phyloP scores from a whole-genome alignment of 1,139 yeast species.

The Geotrichum citri-aurantii region DNA sequence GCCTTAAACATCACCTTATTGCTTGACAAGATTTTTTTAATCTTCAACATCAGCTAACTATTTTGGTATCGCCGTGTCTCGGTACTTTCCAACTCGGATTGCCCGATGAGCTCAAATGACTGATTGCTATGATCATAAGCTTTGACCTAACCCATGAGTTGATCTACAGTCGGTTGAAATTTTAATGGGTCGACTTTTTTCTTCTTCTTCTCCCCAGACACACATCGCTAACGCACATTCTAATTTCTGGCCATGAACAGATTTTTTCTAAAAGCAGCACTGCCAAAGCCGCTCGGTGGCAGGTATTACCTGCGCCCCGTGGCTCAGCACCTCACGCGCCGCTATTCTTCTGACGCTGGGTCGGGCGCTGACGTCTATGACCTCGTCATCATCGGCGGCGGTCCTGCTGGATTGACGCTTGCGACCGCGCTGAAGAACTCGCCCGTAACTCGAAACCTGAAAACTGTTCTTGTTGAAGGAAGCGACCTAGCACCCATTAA shows the following conservation, averaged over 20 bases:
- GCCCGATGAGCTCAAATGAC: too few relatives aligned
- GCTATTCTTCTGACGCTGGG: background rate
- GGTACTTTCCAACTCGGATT: too few relatives aligned
- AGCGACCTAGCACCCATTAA: slow-evolving; percentile 51
- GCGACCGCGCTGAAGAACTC: slow-evolving; percentile 72
- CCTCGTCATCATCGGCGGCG: slow-evolving; percentile 90
- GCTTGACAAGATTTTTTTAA: too few relatives aligned
- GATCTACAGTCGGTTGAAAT: background rate
- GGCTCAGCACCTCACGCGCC: background rate
- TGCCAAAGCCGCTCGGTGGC: background rate
- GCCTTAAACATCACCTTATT: too few relatives aligned
- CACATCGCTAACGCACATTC: background rate
- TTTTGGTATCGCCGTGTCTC: too few relatives aligned
- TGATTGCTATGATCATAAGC: too few relatives aligned
- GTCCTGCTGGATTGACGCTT: slow-evolving; percentile 91
- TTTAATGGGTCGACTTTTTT: background rate
- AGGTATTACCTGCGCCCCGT: background rate
- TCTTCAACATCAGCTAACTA: too few relatives aligned
- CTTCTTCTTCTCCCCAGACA: background rate
- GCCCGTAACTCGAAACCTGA: slow-evolving; percentile 52
- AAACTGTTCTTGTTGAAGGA: slow-evolving; percentile 71
- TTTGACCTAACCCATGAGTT: background rate
- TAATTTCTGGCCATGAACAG: background rate
- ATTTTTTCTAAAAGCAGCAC: background rate
- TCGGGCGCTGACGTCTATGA: slow-evolving; percentile 40